Evolutionary conservation across 23 red algal species (phyloP).

Genomic region (Agarophyton chilense): DNA sequence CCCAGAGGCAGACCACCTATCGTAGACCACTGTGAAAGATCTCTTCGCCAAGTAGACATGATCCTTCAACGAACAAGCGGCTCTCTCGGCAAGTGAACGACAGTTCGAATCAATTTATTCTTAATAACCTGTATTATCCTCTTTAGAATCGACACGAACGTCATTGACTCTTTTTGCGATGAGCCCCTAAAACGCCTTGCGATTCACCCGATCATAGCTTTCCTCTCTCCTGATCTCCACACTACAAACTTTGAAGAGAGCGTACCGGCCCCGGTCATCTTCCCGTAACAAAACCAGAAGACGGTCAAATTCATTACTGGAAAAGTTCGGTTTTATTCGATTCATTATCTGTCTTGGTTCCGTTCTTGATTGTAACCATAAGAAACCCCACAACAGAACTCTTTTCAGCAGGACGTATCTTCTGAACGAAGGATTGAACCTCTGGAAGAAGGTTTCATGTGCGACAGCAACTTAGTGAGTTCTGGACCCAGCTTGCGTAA

Average conservation of each 20-base stretch:
- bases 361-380: too few species aligned
- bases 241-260: background rate
- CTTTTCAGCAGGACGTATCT: too few species aligned
- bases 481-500: too few species aligned
- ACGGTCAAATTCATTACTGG: slow-evolving; percentile 1
- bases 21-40: background rate
- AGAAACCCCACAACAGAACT: too few species aligned
- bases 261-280: background rate
- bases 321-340: background rate
- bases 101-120: background rate
- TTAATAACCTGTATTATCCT: background rate
- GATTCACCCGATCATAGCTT: background rate
- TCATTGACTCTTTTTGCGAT: background rate
- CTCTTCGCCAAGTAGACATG: background rate
- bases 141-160: background rate
- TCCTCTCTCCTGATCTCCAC: background rate
- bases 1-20: background rate
- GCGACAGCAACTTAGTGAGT: too few species aligned
- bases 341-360: too few species aligned
- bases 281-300: background rate
- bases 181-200: slow-evolving; percentile 1
- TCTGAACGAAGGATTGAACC: too few species aligned
- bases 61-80: background rate
- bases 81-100: background rate
- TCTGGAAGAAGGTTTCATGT: too few species aligned